A percentile compares a stretch with the other conserved stretches of the same genome.
Conservation (phyloP, 2,329 filamentous ascomycete species). For the Neonectria hederae region DNA sequence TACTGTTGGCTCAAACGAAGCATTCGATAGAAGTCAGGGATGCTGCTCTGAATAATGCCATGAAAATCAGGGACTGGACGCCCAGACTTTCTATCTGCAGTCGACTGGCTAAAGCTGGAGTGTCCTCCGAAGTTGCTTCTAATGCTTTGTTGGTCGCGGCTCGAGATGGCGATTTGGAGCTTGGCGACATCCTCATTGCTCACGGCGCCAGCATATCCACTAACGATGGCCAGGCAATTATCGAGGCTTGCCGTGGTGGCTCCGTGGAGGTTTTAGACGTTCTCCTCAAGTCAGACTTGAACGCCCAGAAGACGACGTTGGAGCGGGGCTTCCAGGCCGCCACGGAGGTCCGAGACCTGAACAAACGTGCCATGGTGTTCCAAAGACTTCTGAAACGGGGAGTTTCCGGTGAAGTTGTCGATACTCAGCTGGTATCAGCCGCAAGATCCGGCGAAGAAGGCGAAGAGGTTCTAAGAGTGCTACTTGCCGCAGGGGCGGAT, state of each 20-base stretch:
- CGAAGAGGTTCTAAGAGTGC: constrained; percentile 57
- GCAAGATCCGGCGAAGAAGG: constrained; percentile 61
- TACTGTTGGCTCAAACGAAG: constrained; percentile 53
- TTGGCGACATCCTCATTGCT: constrained; percentile 61
- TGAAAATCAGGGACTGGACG: constrained; percentile 52
- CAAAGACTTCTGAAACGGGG: constrained; percentile 60
- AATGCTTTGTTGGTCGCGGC: constrained; percentile 62
- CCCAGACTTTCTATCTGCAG: constrained; percentile 56
- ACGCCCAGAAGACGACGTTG: constrained; percentile 54
- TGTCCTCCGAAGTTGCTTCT: constrained; percentile 56
- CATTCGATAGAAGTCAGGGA: constrained; percentile 53
- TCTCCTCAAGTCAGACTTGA: constrained; percentile 54
- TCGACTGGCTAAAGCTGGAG: constrained; percentile 57
- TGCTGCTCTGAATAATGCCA: constrained; percentile 54
- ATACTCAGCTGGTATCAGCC: constrained; percentile 63
- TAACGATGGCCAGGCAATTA: constrained; percentile 62
- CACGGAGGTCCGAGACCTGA: constrained; percentile 61
- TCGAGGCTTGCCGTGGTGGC: constrained; percentile 64
- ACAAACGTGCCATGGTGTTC: constrained; percentile 60
- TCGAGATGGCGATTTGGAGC: constrained; percentile 61
- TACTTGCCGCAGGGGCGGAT: constrained; percentile 63
- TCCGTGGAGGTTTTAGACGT: constrained; percentile 60
- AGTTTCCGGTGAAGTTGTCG: constrained; percentile 60
- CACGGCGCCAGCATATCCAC: constrained; percentile 62
- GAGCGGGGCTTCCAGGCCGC: constrained; percentile 65